phyloP scores from a whole-genome alignment of 352 stramenopile genomes.

The Phytophthora quininea region DNA sequence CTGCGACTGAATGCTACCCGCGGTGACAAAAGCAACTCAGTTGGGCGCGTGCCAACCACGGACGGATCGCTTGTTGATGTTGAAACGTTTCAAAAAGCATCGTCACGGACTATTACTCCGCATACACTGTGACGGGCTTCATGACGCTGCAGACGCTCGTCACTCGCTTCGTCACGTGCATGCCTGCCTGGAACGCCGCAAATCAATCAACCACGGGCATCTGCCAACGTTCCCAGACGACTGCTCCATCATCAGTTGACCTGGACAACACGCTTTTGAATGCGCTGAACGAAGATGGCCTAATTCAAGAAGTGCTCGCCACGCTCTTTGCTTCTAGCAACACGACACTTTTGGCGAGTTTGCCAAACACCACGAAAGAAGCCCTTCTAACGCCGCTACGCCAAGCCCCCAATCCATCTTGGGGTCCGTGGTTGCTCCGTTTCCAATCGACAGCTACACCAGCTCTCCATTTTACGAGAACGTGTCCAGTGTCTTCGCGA shows the following conservation, averaged over 20 bases:
- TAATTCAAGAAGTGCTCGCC: constrained; percentile 41
- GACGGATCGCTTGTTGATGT: constrained; percentile 31
- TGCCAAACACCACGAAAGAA: constrained; percentile 27
- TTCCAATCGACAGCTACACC: constrained; percentile 43
- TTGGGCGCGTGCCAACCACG: constrained; percentile 36
- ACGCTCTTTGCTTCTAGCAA: background rate
- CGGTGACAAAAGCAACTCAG: constrained; percentile 8
- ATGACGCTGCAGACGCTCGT: constrained; percentile 69
- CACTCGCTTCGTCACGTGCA: constrained; percentile 59
- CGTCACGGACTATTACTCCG: constrained; percentile 37
- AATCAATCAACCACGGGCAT: constrained; percentile 44
- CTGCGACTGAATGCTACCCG: constrained; percentile 62
- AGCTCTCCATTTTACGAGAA: constrained; percentile 63
- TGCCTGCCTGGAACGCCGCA: constrained; percentile 48
- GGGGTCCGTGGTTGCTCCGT: constrained; percentile 33
- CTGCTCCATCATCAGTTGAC: constrained; percentile 17
- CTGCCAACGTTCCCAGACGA: constrained; percentile 48
- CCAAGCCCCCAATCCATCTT: constrained; percentile 53
- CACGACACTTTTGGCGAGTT: constrained; percentile 7
- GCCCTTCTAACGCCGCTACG: constrained; percentile 36
- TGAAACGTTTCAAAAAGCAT: constrained; percentile 39
- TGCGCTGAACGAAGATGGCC: constrained; percentile 30
- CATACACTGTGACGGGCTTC: constrained; percentile 54
- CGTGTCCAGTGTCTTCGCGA: constrained; percentile 55
- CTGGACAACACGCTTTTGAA: constrained; percentile 39